A percentile compares a stretch with the other conserved stretches of the same genome.
Evolutionary conservation across 352 stramenopile genomes (phyloP).

Genomic region (Phytopythium oedochilum): DNA sequence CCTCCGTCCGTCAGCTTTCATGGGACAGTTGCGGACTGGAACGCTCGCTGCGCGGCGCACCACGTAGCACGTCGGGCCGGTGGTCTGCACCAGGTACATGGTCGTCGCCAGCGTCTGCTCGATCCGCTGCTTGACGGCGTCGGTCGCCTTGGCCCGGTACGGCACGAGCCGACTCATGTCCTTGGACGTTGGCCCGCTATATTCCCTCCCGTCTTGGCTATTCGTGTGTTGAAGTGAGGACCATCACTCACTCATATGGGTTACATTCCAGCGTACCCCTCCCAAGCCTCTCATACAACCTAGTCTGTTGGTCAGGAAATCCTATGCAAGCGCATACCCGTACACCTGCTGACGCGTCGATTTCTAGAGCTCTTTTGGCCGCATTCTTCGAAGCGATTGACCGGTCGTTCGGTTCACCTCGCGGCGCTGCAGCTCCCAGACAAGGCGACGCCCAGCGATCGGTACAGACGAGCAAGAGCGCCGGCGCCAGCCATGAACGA

Average conservation of each 20-base stretch:
- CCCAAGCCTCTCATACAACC: not conserved
- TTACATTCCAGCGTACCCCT: not conserved
- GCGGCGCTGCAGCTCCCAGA: too few species aligned
- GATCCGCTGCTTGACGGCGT: conserved; percentile 45
- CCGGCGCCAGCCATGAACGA: conserved; percentile 65
- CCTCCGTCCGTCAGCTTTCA: too few species aligned
- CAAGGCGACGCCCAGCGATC: too few species aligned
- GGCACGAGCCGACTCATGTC: conserved; percentile 65
- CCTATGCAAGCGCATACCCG: not conserved
- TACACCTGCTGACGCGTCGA: not conserved
- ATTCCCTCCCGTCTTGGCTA: too few species aligned
- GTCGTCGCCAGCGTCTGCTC: conserved; percentile 57
- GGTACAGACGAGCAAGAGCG: not conserved
- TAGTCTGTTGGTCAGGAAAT: too few species aligned
- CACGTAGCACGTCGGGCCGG: conserved; percentile 72
- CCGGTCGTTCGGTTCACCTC: too few species aligned
- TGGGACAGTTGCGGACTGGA: too few species aligned
- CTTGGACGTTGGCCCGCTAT: too few species aligned
- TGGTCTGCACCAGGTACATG: conserved; percentile 83
- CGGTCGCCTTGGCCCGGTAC: conserved; percentile 54
- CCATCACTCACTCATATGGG: not conserved
- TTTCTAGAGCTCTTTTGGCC: conserved; percentile 8
- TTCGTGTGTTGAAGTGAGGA: conserved; percentile 31
- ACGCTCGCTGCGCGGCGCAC: conserved; percentile 19
- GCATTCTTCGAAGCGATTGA: not conserved